Base-by-base conservation (phyloP, 2,329 filamentous ascomycete species). In the Dactylellina sp. region DNA sequence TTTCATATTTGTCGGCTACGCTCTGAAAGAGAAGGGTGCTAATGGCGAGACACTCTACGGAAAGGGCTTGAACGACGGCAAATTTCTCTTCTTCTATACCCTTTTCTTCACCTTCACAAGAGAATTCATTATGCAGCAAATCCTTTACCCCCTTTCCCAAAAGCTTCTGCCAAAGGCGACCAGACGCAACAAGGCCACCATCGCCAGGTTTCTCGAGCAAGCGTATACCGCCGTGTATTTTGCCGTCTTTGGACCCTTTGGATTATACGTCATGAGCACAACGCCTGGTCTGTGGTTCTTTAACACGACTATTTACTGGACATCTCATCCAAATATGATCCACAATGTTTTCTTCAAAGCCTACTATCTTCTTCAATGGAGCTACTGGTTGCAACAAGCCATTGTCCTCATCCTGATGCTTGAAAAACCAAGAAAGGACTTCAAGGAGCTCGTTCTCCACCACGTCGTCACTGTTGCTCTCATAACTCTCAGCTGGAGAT, bases 141-240 rank as follows among this genome's bases (percentile, higher is more conserved):
- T 96, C 56, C 87, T 97, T 70, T 88, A 89, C 11, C 93, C 93
- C 0, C 84, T 93, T 75, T 92, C 92, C 4, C 84, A 72, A 87
- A 46, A 85, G 84, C 3, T 68, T 20, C 62, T 75, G 4, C 70
- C 70, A 16, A 72, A 72, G 49, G 28, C 63, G 14, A 68, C 63
- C 35, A 55, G 61, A 59, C 79, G 83, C 74, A 88, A 86, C 75
- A 87, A 89, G 65, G 88, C 86, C 76, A 97, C 97, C 83, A 92
- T 95, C 79, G 87, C 89, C 14, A 89, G 93, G 35, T 97, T 97
- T 85, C 95, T 97, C 91, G 93, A 98, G 82, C 93, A 98, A 83
- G 88, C 90, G 79, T 98, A 98, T 83, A 97, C 93, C 0, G 93
- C 93, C 24, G 84, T 97, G 61, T 97, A 98, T 85, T 97, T 97